Conservation (phyloP, 768 basidiomycete genomes). For the Pilatotrama ljubarskyi region DNA sequence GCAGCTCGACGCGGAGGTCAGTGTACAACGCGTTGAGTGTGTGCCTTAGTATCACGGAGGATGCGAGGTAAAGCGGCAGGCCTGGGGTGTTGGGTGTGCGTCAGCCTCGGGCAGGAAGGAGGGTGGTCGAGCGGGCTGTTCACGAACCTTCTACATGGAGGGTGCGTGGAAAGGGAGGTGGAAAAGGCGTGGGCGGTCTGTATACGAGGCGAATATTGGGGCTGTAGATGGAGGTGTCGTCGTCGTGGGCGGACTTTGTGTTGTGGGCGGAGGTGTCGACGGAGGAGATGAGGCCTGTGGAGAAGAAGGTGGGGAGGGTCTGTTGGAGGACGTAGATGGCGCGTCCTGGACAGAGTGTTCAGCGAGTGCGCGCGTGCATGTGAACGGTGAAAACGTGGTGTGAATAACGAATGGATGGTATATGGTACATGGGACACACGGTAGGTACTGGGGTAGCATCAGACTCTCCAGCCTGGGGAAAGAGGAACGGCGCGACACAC, state of each 20-base stretch:
- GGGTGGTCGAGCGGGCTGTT: neutral
- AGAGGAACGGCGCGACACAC: slow-evolving; percentile 36
- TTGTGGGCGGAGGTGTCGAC: slow-evolving; percentile 45
- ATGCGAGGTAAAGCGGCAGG: slow-evolving; percentile 69
- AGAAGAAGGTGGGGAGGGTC: slow-evolving; percentile 74
- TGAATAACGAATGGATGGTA: neutral
- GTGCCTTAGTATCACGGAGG: slow-evolving; percentile 67
- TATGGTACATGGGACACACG: neutral
- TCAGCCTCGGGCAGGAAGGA: neutral
- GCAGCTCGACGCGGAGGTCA: slow-evolving; percentile 57
- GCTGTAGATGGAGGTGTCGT: slow-evolving; percentile 58
- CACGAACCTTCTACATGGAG: slow-evolving; percentile 67
- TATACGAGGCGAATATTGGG: slow-evolving; percentile 62
- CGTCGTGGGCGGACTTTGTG: slow-evolving; percentile 30
- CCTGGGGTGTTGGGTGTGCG: slow-evolving; percentile 42
- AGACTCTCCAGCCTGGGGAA: slow-evolving; percentile 23
- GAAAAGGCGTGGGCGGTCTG: slow-evolving; percentile 65
- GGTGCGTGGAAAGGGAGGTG: slow-evolving; percentile 67
- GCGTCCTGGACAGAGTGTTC: slow-evolving; percentile 48
- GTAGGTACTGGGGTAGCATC: slow-evolving; percentile 30
- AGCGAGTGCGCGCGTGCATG: neutral
- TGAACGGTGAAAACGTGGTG: neutral
- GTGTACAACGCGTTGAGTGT: slow-evolving; percentile 76
- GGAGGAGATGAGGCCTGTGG: slow-evolving; percentile 59
- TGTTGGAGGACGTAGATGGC: slow-evolving; percentile 66